Evolutionary conservation across 768 basidiomycete genomes (phyloP), one percentile per base, ranked within the genome.

Genomic region (Mycena filopes): DNA sequence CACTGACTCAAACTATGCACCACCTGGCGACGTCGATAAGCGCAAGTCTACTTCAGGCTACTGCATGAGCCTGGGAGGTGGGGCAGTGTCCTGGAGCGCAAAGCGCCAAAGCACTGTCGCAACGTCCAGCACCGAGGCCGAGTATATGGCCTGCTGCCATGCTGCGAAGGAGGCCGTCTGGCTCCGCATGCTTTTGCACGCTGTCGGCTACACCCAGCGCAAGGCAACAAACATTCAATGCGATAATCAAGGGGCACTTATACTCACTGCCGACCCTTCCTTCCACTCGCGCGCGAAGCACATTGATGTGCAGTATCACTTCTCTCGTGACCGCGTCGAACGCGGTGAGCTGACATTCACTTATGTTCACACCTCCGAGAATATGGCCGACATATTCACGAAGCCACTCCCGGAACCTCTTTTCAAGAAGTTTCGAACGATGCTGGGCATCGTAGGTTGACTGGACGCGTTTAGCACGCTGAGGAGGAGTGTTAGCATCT

Each of bases 381-480:
- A 78, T 62, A 48, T 70, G 5, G 80, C 81, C 0, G 82, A 83
- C 68, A 63, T 78, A 4, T 72, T 83, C 47, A 82, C 78, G 1
- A 83, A 83, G 59, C 55, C 70, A 1, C 66, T 79, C 2, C 47
- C 71, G 38, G 43, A 57, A 16, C 47, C 47, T 0, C 26, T 49
- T 2, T 59, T 59, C 46, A 48, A 7, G 49, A 67, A 47, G 46
- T 66, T 54, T 15, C 43, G 48, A 11, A 56, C 42, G 2, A 56
- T 56, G 55, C 45, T 56, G 11, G 55, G 49, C 18, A 69, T 70
- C 42, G 41, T 59, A 13, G 29, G 41, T 38, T 55, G 59, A 48
- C 41, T 71, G 9, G 60, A 55, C 54, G 42, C 28, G 54, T 55
- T 55, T 55, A 55, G 43, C 43, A 45, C 43, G 43, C 43, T 45